These are phyloP conservation scores for Geosmithia putterillii DNA, from an alignment of 2,329 filamentous ascomycete genomes.

Conservation along the genomic window DNA sequence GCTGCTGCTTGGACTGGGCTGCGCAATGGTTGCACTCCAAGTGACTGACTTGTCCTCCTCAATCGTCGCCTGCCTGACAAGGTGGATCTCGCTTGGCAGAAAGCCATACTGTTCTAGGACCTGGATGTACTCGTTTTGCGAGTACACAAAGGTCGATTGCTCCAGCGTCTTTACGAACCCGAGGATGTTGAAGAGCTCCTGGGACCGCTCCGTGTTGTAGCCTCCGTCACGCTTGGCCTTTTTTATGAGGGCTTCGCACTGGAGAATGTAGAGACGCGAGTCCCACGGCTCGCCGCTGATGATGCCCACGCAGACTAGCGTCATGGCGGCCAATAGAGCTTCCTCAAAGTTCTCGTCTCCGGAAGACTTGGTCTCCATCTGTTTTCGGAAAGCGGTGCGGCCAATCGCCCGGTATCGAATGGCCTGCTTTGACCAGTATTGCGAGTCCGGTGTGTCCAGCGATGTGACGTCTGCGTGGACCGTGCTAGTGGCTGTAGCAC, in stretches of 20 bases:
- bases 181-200: background rate
- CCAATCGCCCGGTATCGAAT: background rate
- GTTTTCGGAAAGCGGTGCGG: background rate
- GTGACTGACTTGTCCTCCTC: background rate
- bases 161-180: background rate
- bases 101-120: background rate
- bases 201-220: background rate
- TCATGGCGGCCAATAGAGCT: background rate
- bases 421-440: background rate
- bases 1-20: too few relatives aligned
- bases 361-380: background rate
- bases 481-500: background rate
- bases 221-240: background rate
- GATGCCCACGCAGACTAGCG: background rate
- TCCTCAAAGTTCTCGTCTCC: background rate
- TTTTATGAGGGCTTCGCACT: background rate
- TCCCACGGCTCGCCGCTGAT: background rate
- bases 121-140: background rate
- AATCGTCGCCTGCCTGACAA: background rate
- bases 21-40: too few relatives aligned
- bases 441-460: background rate
- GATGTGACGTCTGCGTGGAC: background rate
- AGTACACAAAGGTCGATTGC: background rate
- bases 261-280: background rate
- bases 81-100: background rate